Conservation (phyloP, 306 rosid species). For the Cicer judaicum region DNA sequence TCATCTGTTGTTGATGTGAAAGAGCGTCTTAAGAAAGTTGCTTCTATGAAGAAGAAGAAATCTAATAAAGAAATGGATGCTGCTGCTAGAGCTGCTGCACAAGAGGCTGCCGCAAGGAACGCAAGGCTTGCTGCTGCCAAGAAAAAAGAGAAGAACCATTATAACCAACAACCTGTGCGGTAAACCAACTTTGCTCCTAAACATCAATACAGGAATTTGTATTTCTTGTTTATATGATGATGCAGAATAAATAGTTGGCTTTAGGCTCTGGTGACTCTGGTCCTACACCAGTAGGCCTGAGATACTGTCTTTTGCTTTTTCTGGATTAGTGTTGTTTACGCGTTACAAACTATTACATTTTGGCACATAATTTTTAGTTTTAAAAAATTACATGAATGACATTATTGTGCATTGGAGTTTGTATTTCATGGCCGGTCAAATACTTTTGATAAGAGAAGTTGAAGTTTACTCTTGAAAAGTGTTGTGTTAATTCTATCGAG, state of each 20-base stretch:
- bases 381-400: constrained; percentile 44
- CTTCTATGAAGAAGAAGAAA: constrained; percentile 74
- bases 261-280: constrained; percentile 53
- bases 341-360: constrained; percentile 53
- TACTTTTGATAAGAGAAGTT: constrained; percentile 26
- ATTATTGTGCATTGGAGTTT: constrained; percentile 48
- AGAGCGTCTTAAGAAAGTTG: constrained; percentile 76
- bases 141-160: constrained; percentile 79
- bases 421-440: constrained; percentile 26
- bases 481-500: constrained; percentile 21
- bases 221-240: constrained; percentile 69
- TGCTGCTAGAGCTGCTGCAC: constrained; percentile 75
- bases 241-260: constrained; percentile 65
- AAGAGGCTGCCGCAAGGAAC: constrained; percentile 76
- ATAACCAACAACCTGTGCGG: constrained; percentile 83
- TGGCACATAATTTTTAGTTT: constrained; percentile 49
- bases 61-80: constrained; percentile 81
- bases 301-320: constrained; percentile 50
- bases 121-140: constrained; percentile 75
- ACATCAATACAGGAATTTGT: constrained; percentile 60
- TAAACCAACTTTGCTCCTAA: constrained; percentile 49
- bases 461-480: constrained; percentile 33
- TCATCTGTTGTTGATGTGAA: constrained; percentile 60
- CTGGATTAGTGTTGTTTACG: constrained; percentile 49
- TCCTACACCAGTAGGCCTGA: constrained; percentile 54